These are phyloP conservation scores for Citrus hindsii DNA, from an alignment of 345 rosid genomes.

Conservation along the genomic window DNA sequence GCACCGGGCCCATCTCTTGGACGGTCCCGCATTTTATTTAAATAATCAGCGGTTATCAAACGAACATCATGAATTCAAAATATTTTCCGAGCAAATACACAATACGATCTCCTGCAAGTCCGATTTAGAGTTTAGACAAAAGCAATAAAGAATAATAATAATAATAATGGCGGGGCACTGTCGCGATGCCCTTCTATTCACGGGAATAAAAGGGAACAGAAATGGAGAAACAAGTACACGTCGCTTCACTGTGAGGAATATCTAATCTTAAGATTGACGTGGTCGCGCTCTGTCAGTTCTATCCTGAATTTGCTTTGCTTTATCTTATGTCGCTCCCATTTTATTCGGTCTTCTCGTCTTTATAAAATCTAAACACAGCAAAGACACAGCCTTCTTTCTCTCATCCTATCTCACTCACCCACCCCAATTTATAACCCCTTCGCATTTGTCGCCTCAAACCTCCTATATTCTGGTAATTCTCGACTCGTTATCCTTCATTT, in stretches of 20 bases:
- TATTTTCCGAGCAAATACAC: background rate
- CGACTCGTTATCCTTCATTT: background rate
- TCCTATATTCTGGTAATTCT: slow-evolving; percentile 4
- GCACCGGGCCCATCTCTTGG: background rate
- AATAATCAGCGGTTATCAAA: too few relatives aligned
- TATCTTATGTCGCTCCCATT: background rate
- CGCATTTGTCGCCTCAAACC: background rate
- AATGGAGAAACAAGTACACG: background rate
- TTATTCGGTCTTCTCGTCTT: background rate
- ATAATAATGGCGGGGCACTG: too few relatives aligned
- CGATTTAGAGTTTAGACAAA: slow-evolving; percentile 2
- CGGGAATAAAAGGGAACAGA: background rate
- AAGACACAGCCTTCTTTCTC: background rate
- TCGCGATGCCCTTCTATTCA: background rate
- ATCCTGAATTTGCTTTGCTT: background rate
- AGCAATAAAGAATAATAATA: background rate
- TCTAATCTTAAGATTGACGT: background rate
- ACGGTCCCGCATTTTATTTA: background rate
- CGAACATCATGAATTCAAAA: too few relatives aligned
- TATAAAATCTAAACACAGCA: background rate
- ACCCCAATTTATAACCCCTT: background rate
- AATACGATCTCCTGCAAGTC: background rate
- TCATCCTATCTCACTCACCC: too few relatives aligned
- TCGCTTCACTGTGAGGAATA: background rate
- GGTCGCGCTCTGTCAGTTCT: background rate